Percentiles rank a stretch among this genome's conserved stretches.
phyloP scores from a whole-genome alignment of 2,329 filamentous ascomycete species.

The Aspergillus uvarum region DNA sequence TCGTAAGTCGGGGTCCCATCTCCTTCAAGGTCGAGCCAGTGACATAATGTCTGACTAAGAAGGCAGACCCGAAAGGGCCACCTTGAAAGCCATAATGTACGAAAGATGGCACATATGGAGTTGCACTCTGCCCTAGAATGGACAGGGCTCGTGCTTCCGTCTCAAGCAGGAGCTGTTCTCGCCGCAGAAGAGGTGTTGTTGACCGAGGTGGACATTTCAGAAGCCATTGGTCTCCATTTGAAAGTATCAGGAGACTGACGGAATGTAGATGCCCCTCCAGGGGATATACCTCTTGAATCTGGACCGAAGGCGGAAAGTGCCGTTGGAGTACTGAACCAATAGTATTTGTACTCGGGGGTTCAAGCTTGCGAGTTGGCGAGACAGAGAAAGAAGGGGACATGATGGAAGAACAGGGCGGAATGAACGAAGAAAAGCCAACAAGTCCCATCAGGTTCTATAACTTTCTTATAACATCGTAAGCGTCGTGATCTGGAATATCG shows the following conservation, averaged over 20 bases:
- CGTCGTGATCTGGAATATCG: neutral
- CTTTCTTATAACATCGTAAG: neutral
- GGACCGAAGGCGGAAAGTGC: constrained; percentile 33
- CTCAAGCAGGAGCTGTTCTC: constrained; percentile 40
- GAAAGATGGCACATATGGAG: constrained; percentile 39
- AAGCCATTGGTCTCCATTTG: constrained; percentile 39
- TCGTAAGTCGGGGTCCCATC: constrained; percentile 30
- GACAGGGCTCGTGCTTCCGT: constrained; percentile 42
- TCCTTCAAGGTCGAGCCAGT: constrained; percentile 35
- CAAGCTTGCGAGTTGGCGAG: constrained; percentile 8
- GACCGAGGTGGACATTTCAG: constrained; percentile 39
- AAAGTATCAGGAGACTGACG: constrained; percentile 37
- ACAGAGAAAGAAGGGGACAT: constrained; percentile 18
- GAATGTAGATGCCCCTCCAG: constrained; percentile 38
- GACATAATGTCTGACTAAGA: constrained; percentile 40
- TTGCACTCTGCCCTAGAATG: constrained; percentile 35
- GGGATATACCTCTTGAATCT: constrained; percentile 26
- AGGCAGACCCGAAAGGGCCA: constrained; percentile 30
- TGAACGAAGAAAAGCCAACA: neutral
- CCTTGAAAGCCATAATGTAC: constrained; percentile 37
- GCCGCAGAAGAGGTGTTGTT: constrained; percentile 40
- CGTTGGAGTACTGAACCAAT: constrained; percentile 32
- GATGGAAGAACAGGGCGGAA: neutral
- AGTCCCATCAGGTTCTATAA: neutral
- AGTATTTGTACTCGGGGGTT: constrained; percentile 24